Evolutionary conservation across 208 protist genomes (phyloP), one percentile per base, ranked within the genome.

Genomic region (Wallacemonas sp.): DNA sequence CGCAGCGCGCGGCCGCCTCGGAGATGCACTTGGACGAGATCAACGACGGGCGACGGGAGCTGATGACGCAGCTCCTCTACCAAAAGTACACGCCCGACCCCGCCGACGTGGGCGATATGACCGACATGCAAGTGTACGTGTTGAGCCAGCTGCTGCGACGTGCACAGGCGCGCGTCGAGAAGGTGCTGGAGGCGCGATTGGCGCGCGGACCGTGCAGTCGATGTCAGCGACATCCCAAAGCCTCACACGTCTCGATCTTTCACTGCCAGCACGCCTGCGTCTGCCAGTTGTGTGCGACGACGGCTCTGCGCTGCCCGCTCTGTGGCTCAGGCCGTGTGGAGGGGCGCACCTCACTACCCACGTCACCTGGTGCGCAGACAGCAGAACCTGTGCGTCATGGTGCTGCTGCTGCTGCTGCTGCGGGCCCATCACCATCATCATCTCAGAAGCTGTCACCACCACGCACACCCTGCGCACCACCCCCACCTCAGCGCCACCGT

Each of bases 41-140:
- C 56, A 2, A 80, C 27, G 69, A 81, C 33, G 84, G 91, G 61
- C 74, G 75, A 1, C 72, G 82, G 4, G 19, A 70, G 49, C 60
- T 94, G 24, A 77, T 82, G 56, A 62, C 64, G 32, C 60, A 79
- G 47, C 72, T 83, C 19, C 66, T 92, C 21, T 64, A 65, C 1
- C 57, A 81, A 33, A 70, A 71, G 52, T 90, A 92, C 78, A 81
- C 65, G 1, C 85, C 88, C 0, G 80, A 86, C 33, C 80, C 88
- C 0, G 88, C 77, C 9, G 80, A 86, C 17, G 78, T 94, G 14
- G 80, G 76, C 6, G 70, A 71, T 46, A 90, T 94, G 85, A 78
- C 72, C n/a, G 88, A 94, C 52, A 78, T 79, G 58, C 80, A 94
- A 32, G 79, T 92, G n/a, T 85, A 73, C 69, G 38, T 84, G 1